A percentile compares a stretch with the other conserved stretches of the same genome.
phyloP scores from a whole-genome alignment of 1,139 yeast species.

The Geotrichum restrictum region DNA sequence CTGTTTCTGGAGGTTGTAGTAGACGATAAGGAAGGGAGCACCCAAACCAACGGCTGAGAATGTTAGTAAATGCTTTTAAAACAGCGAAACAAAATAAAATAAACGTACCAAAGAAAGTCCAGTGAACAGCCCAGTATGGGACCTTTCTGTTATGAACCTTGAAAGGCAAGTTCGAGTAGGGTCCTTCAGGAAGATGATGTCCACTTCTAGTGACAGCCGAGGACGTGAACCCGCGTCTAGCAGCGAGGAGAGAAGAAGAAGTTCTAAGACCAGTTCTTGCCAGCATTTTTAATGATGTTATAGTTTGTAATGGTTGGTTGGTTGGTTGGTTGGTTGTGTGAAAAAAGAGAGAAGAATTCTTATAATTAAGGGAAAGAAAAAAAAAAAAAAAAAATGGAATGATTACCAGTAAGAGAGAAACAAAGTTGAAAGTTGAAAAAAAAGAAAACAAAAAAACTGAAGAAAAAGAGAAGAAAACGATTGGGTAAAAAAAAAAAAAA shows the following conservation, averaged over 20 bases:
- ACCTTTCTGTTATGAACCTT: conserved; percentile 86
- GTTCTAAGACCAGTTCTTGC: conserved; percentile 29
- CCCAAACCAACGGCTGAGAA: conserved; percentile 35
- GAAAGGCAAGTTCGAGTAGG: conserved; percentile 90
- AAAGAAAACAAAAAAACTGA: too few relatives aligned
- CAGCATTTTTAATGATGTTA: conserved; percentile 21
- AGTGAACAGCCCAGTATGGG: conserved; percentile 78
- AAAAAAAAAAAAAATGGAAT: not conserved
- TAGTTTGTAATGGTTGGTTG: not conserved
- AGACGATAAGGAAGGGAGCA: conserved; percentile 40
- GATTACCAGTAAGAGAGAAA: too few relatives aligned
- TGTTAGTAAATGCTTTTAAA: not conserved
- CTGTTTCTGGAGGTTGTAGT: conserved; percentile 40
- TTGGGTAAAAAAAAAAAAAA: too few relatives aligned
- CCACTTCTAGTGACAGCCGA: conserved; percentile 35
- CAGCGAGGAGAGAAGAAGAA: conserved; percentile 24
- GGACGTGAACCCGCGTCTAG: conserved; percentile 34
- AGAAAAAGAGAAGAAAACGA: too few relatives aligned
- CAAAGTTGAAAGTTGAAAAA: too few relatives aligned
- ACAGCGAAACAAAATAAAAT: conserved; percentile 1
- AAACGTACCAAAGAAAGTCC: conserved; percentile 64
- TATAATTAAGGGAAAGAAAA: not conserved
- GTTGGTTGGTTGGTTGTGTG: conserved; percentile 1
- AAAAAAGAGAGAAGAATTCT: not conserved
- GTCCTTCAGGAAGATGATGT: conserved; percentile 68